A percentile compares a stretch with the other conserved stretches of the same genome.
phyloP scores from a whole-genome alignment of 2,329 filamentous ascomycete genomes.

The Aspergillus costaricaensis region DNA sequence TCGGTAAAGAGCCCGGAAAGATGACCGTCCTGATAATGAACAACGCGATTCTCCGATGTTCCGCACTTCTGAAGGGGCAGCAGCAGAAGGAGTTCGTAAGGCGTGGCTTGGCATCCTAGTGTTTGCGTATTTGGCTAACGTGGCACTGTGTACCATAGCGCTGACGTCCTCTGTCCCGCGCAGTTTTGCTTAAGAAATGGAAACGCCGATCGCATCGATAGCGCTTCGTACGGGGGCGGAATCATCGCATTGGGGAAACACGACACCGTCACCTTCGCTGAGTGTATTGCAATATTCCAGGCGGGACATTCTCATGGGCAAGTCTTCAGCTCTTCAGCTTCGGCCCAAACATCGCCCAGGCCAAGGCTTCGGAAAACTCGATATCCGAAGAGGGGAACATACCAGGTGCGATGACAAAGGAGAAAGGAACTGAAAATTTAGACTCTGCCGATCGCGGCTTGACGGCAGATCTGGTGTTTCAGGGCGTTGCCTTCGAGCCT shows the following conservation, averaged over 20 bases:
- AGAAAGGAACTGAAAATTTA: not conserved
- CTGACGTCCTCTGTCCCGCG: too few species aligned
- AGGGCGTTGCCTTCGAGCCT: conserved; percentile 41
- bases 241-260: conserved; percentile 58
- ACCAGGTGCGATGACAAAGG: not conserved
- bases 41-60: too few species aligned
- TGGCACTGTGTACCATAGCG: too few species aligned
- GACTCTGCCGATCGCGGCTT: not conserved
- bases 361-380: conserved; percentile 40
- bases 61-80: too few species aligned
- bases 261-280: conserved; percentile 52
- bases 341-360: conserved; percentile 55
- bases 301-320: conserved; percentile 67
- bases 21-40: too few species aligned
- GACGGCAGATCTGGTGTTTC: conserved; percentile 28
- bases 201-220: not conserved
- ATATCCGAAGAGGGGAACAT: conserved; percentile 34
- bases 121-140: conserved; percentile 46
- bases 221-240: conserved; percentile 62
- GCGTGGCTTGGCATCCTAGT: conserved; percentile 63
- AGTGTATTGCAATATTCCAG: conserved; percentile 66
- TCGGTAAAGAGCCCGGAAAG: too few species aligned
- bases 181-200: not conserved
- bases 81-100: conserved; percentile 41
- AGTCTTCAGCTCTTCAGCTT: conserved; percentile 59